Conservation (phyloP, 257 asterid genomes). For the Plantago ovata region DNA sequence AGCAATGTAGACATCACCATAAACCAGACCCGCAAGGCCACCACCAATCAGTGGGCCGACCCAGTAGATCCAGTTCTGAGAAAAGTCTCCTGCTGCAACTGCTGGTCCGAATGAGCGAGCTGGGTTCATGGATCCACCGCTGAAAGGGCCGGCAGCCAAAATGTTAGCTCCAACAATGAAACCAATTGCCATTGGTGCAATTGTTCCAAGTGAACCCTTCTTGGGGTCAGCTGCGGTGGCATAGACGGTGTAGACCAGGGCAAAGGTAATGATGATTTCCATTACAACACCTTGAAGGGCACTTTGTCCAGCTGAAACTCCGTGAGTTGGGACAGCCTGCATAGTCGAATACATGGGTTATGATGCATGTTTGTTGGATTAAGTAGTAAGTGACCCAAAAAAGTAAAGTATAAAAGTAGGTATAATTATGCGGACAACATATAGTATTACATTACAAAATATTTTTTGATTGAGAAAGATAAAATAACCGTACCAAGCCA, state of each 20-base stretch:
- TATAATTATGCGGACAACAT: too few relatives aligned
- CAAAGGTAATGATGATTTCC: constrained; percentile 70
- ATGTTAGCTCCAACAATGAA: constrained; percentile 75
- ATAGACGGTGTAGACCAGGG: constrained; percentile 65
- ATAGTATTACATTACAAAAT: too few relatives aligned
- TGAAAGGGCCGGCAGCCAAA: constrained; percentile 74
- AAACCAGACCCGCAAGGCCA: constrained; percentile 62
- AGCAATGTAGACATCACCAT: constrained; percentile 53
- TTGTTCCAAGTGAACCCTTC: constrained; percentile 59
- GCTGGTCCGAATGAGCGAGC: constrained; percentile 85
- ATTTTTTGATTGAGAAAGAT: not conserved
- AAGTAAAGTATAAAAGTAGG: too few relatives aligned
- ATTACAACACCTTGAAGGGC: constrained; percentile 49
- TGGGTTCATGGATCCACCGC: constrained; percentile 83
- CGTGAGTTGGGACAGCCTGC: constrained; percentile 68
- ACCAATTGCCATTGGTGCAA: constrained; percentile 78
- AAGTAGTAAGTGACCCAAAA: too few relatives aligned
- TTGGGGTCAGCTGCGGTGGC: constrained; percentile 85
- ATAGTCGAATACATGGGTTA: not conserved
- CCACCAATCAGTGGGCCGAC: constrained; percentile 80
- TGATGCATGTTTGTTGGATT: too few relatives aligned
- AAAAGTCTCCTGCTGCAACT: constrained; percentile 50
- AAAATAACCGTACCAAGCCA: constrained; percentile 51
- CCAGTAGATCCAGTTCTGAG: constrained; percentile 64
- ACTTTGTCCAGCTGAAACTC: constrained; percentile 47